A percentile compares a stretch with the other conserved stretches of the same genome.
Evolutionary conservation across 495 filamentous ascomycete species (phyloP).

Genomic region (Daldinia bambusicola): DNA sequence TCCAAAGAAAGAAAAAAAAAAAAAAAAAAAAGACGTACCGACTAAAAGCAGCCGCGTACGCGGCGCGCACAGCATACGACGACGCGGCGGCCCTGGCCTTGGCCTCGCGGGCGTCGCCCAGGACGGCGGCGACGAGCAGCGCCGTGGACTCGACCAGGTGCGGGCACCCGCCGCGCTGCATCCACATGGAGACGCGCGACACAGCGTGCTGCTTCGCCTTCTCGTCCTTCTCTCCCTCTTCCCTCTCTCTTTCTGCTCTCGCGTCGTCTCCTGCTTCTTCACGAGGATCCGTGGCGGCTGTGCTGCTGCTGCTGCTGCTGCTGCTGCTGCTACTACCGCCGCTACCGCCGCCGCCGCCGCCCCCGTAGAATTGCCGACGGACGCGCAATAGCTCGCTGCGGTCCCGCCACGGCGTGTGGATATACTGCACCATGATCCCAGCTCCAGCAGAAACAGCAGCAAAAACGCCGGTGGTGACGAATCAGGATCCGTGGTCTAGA

Average conservation of each 20-base stretch:
- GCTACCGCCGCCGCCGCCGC: conserved; percentile 9
- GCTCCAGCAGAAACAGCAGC: neutral
- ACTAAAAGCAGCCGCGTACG: conserved; percentile 61
- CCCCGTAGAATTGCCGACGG: conserved; percentile 70
- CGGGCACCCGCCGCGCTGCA: conserved; percentile 77
- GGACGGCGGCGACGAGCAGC: conserved; percentile 75
- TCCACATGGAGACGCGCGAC: conserved; percentile 63
- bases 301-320: conserved; percentile 2
- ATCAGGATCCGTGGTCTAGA: no score
- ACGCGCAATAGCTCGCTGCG: conserved; percentile 72
- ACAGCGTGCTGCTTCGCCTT: conserved; percentile 52
- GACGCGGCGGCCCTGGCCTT: conserved; percentile 47
- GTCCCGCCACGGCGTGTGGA: conserved; percentile 82
- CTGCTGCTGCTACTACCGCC: no score
- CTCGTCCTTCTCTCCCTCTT: conserved; percentile 5
- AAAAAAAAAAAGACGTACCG: conserved; percentile 46
- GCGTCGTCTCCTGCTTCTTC: conserved; percentile 10
- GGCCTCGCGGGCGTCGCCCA: conserved; percentile 68
- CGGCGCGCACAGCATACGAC: conserved; percentile 56
- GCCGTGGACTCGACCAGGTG: conserved; percentile 86
- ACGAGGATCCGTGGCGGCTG: conserved; percentile 13
- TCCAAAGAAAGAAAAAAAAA: no score
- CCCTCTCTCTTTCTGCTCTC: conserved; percentile 28
- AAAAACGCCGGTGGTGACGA: neutral
- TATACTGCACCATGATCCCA: conserved; percentile 72